Evolutionary conservation across 2,329 filamentous ascomycete genomes (phyloP).

Genomic region (Sphaerulina musiva): DNA sequence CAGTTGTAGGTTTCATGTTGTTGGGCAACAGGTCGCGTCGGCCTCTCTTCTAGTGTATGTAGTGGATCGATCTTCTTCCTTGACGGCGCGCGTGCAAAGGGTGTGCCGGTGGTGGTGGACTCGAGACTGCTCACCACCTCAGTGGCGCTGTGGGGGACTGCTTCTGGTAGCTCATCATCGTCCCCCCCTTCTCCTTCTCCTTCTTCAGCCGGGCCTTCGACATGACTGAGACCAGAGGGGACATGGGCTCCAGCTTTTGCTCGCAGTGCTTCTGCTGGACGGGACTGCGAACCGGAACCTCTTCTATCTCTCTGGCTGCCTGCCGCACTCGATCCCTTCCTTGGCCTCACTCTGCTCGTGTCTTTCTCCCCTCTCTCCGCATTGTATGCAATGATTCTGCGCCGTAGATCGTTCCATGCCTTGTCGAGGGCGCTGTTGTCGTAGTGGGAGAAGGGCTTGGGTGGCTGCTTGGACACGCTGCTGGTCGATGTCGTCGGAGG

Average conservation of each 20-base stretch:
- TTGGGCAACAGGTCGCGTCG: constrained; percentile 28
- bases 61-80: constrained; percentile 32
- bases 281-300: constrained; percentile 18
- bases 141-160: constrained; percentile 4
- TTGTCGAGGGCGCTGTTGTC: constrained; percentile 34
- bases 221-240: constrained; percentile 24
- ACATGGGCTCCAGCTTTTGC: constrained; percentile 12
- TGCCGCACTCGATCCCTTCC: constrained; percentile 14
- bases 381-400: constrained; percentile 31
- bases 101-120: constrained; percentile 41
- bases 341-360: constrained; percentile 19
- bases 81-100: constrained; percentile 47
- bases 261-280: constrained; percentile 9
- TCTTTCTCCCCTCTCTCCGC: constrained; percentile 33
- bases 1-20: constrained; percentile 45
- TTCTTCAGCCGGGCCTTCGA: constrained; percentile 19
- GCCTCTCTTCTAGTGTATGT: constrained; percentile 19
- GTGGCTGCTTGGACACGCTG: constrained; percentile 25
- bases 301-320: constrained; percentile 12
- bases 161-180: constrained; percentile 5
- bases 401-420: constrained; percentile 33
- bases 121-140: constrained; percentile 17
- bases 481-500: constrained; percentile 28
- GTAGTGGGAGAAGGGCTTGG: constrained; percentile 36
- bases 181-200: constrained; percentile 7